Conservation (phyloP, 495 filamentous ascomycete species). For the Aspergillus kassunensis region DNA sequence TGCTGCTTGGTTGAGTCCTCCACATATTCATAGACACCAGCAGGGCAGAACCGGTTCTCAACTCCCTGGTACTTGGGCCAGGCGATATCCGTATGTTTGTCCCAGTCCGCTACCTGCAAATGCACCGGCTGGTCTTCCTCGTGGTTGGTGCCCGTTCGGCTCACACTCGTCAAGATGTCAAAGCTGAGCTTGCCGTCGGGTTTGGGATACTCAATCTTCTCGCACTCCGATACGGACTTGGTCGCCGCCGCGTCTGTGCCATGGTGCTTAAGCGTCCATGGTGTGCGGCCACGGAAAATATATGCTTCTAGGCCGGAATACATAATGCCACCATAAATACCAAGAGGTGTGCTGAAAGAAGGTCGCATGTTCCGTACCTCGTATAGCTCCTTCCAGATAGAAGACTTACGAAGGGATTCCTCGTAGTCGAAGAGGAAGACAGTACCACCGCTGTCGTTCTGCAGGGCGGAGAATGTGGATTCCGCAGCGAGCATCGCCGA, state of each 20-base stretch:
- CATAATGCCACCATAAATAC: slow-evolving; percentile 80
- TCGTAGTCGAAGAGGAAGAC: slow-evolving; percentile 97
- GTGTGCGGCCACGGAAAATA: slow-evolving; percentile 74
- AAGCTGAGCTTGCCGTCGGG: slow-evolving; percentile 92
- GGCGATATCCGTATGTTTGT: slow-evolving; percentile 73
- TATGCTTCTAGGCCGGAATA: slow-evolving; percentile 95
- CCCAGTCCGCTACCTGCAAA: slow-evolving; percentile 91
- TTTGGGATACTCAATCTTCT: slow-evolving; percentile 94
- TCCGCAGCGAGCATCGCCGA: slow-evolving; percentile 96
- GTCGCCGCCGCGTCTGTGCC: slow-evolving; percentile 62
- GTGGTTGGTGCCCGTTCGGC: slow-evolving; percentile 93
- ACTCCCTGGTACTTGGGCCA: slow-evolving; percentile 88
- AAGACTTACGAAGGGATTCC: slow-evolving; percentile 76
- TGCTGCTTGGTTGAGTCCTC: slow-evolving; percentile 79
- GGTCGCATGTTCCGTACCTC: slow-evolving; percentile 97
- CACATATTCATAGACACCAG: slow-evolving; percentile 96
- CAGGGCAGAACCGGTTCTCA: slow-evolving; percentile 99
- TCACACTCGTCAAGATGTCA: slow-evolving; percentile 92
- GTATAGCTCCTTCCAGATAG: slow-evolving; percentile 90
- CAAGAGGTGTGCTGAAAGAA: slow-evolving; percentile 80
- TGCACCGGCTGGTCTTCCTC: slow-evolving; percentile 98
- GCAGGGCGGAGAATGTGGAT: slow-evolving; percentile 73
- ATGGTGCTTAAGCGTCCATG: slow-evolving; percentile 92
- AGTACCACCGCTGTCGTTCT: slow-evolving; percentile 54
- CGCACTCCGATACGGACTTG: slow-evolving; percentile 69